These are phyloP conservation scores for Backusella macrospora DNA, from an alignment of 192 early-diverging fungal species.

Conservation along the genomic window DNA sequence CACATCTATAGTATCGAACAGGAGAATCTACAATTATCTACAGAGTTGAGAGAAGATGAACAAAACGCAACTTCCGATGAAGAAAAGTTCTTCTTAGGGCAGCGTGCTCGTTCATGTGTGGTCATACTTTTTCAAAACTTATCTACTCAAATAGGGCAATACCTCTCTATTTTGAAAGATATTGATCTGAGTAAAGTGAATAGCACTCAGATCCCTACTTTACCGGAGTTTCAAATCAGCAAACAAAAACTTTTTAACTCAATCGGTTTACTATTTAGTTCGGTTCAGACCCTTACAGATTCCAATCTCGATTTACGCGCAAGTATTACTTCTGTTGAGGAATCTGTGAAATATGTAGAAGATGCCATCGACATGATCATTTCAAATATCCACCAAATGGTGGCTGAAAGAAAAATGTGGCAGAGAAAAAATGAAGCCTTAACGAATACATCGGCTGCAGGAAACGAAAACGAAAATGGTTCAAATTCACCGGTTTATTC, in stretches of 20 bases:
- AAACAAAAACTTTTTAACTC: slow-evolving; percentile 42
- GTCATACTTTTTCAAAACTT: slow-evolving; percentile 23
- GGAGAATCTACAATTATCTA: neutral
- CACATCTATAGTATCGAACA: slow-evolving; percentile 18
- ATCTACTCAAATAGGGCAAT: slow-evolving; percentile 34
- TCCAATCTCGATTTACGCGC: neutral
- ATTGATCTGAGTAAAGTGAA: slow-evolving; percentile 26
- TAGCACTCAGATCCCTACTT: slow-evolving; percentile 19
- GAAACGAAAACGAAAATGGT: neutral
- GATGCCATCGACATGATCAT: slow-evolving; percentile 29
- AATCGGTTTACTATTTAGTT: slow-evolving; percentile 33
- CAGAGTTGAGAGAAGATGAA: neutral
- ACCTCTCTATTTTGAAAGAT: slow-evolving; percentile 28
- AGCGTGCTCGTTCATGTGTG: slow-evolving; percentile 23
- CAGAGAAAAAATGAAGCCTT: slow-evolving; percentile 17
- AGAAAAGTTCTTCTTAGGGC: neutral
- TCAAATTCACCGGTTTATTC: slow-evolving; percentile 1
- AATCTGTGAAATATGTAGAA: slow-evolving; percentile 21
- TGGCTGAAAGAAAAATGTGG: slow-evolving; percentile 28
- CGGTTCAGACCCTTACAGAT: slow-evolving; percentile 35
- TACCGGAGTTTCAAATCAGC: slow-evolving; percentile 23
- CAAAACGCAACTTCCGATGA: neutral
- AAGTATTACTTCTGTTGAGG: slow-evolving; percentile 21
- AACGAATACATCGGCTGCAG: neutral
- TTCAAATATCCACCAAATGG: slow-evolving; percentile 30